Percentiles rank a stretch among this genome's conserved stretches.
Conservation (phyloP, 164 flowering plant genomes). For the Aristolochia contorta region DNA sequence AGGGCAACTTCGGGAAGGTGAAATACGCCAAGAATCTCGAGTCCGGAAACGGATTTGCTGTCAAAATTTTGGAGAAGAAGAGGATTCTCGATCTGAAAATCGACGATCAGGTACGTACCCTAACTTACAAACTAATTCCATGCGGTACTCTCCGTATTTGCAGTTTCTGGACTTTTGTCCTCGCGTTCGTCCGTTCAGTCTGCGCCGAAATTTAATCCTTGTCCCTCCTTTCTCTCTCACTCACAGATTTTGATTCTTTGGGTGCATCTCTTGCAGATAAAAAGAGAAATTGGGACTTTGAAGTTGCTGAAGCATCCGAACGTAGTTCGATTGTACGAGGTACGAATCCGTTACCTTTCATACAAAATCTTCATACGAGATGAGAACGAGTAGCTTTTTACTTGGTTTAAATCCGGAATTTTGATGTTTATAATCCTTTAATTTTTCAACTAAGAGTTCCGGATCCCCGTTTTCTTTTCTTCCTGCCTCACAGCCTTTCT, state of each 20-base stretch:
- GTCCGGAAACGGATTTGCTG: conserved; percentile 60
- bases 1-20: conserved; percentile 90
- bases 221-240: neutral
- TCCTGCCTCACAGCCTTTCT: neutral
- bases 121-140: no score
- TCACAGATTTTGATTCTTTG: neutral
- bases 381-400: neutral
- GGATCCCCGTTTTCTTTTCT: neutral
- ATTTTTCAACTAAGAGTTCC: neutral
- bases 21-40: conserved; percentile 52
- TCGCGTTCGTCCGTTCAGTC: neutral
- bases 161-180: neutral
- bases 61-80: conserved; percentile 73
- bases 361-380: neutral
- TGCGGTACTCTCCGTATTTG: no score
- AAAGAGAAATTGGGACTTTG: conserved; percentile 82
- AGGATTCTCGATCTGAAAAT: conserved; percentile 52
- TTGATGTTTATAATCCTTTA: neutral
- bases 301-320: conserved; percentile 90
- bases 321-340: conserved; percentile 83
- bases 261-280: conserved; percentile 46
- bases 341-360: conserved; percentile 5
- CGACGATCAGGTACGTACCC: conserved; percentile 52
- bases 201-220: neutral
- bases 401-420: neutral